Evolutionary conservation across 495 filamentous ascomycete genomes (phyloP), one percentile per base, ranked within the genome.

Genomic region (Xylaria castorea): DNA sequence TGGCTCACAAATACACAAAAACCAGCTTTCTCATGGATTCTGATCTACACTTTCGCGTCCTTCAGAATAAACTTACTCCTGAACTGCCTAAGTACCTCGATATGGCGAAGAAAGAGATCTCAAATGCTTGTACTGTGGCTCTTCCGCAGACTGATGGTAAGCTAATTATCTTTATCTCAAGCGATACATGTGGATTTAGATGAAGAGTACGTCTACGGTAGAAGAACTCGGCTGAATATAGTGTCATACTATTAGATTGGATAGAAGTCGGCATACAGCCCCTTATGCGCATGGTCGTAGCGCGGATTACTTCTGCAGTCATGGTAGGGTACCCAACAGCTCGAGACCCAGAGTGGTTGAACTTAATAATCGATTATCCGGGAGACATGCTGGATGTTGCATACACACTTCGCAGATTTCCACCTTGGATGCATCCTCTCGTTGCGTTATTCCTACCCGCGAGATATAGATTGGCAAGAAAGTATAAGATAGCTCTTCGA

Each of bases 261-360:
- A 44, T 12, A 6, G 72, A 65, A 14, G 50, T 73, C 22, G 66
- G 65, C 32, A 65, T 73, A 5, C 70, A 71, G 27, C 14, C 55
- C 22, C 42, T 71, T 7, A 42, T 58, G 14, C 61, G 66, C 4
- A 75, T 71, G 66, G 34, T 85, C 2, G 77, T 88, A 5, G 83
- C 84, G 16, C 82, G 82, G 3, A 32, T 87, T 30, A 83, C 86
- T 0, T 79, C 83, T 4, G 73, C 81, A 7, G 75, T 82, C 8
- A 86, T 87, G 55, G 65, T 87, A 25, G 86, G 86, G 22, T 69
- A 75, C 40, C 73, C 77, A 6, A 62, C 83, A 68, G 81, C 81
- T 65, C 82, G 83, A 2, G 75, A 88, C 65, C 66, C 78, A 40
- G 78, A 84, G 16, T 89, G 87, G 87, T 74, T 86, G 16, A 73